These are phyloP conservation scores for Clausena lansium DNA, from an alignment of 345 rosid species.

Conservation along the genomic window DNA sequence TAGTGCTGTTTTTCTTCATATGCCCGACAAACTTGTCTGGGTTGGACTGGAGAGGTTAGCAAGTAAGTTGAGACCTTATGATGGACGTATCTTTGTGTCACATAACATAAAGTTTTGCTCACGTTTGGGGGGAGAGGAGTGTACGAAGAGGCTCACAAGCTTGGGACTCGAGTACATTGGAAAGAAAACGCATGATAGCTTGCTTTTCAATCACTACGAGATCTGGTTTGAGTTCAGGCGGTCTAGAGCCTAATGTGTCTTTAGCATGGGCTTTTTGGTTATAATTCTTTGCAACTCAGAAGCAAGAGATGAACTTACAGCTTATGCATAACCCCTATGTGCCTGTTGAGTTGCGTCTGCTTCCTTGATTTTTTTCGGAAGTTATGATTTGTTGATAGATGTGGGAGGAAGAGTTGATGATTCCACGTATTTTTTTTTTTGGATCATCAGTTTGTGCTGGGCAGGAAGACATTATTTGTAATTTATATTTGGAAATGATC, in stretches of 20 bases:
- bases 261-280: background rate
- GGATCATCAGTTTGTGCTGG: background rate
- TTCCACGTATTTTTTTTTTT: conserved; percentile 1
- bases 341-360: conserved; percentile 10
- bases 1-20: conserved; percentile 95
- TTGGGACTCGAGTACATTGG: conserved; percentile 79
- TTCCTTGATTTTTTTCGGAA: background rate
- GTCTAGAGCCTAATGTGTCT: conserved; percentile 38
- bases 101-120: conserved; percentile 94
- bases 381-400: background rate
- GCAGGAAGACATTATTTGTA: background rate
- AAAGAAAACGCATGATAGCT: conserved; percentile 79
- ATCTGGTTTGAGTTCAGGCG: conserved; percentile 86
- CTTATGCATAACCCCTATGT: background rate
- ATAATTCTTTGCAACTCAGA: background rate
- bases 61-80: conserved; percentile 64
- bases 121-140: conserved; percentile 72
- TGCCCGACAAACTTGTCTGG: conserved; percentile 98
- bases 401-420: conserved; percentile 6
- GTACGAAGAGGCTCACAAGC: conserved; percentile 62
- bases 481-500: background rate
- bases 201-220: conserved; percentile 94
- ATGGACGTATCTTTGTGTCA: conserved; percentile 86
- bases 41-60: conserved; percentile 76
- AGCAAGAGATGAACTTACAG: background rate